These are phyloP conservation scores for Ophiosphaerella narmari DNA, from an alignment of 2,329 filamentous ascomycete genomes.

Conservation along the genomic window DNA sequence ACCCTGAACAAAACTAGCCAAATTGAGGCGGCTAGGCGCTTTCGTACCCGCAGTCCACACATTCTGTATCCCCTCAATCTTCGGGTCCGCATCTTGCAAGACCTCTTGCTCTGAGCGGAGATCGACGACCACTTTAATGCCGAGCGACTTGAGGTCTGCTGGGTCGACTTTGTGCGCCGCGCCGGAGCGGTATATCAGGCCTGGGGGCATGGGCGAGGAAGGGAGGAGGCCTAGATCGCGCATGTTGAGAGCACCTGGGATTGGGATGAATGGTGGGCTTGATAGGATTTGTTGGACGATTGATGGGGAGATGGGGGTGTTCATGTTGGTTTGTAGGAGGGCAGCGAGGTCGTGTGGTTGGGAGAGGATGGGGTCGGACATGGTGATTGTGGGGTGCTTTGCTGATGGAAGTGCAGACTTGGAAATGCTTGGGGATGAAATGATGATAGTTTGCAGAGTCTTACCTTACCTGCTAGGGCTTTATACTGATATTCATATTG, in stretches of 20 bases:
- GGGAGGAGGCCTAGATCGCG: constrained; percentile 14
- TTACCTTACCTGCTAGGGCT: too few species aligned
- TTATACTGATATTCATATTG: too few species aligned
- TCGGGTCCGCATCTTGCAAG: background rate
- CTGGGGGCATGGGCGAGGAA: too few species aligned
- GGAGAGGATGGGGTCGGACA: background rate
- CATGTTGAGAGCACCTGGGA: constrained; percentile 17
- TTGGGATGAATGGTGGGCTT: constrained; percentile 12
- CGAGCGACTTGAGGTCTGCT: constrained; percentile 1
- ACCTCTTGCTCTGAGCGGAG: constrained; percentile 12
- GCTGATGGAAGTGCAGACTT: background rate
- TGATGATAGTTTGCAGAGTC: too few species aligned
- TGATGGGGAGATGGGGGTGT: background rate
- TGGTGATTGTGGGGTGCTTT: background rate
- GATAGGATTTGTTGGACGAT: constrained; percentile 4
- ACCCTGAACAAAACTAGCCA: constrained; percentile 56
- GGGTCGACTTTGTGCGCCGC: constrained; percentile 2
- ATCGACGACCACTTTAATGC: constrained; percentile 15
- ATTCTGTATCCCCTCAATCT: constrained; percentile 12
- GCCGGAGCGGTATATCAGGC: constrained; percentile 18
- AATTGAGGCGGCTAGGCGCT: constrained; percentile 10
- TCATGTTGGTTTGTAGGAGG: background rate
- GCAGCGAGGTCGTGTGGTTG: background rate
- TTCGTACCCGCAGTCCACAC: constrained; percentile 1
- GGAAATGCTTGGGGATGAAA: too few species aligned